phyloP scores from a whole-genome alignment of 2,329 filamentous ascomycete genomes.

The Cryphonectria radicalis region DNA sequence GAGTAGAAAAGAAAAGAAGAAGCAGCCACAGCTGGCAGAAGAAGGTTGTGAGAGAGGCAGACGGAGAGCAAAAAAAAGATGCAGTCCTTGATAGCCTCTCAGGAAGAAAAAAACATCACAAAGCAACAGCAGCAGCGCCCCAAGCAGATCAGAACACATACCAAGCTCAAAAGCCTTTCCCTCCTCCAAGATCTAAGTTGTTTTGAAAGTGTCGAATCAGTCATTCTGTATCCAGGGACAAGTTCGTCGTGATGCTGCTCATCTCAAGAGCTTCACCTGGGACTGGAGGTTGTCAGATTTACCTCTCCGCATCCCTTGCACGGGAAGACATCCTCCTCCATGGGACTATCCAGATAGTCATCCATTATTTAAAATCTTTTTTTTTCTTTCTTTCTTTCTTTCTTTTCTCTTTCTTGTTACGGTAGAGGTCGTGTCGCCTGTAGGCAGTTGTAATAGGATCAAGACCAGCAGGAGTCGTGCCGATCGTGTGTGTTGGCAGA shows the following conservation, averaged over 20 bases:
- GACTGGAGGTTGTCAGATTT: conserved; percentile 33
- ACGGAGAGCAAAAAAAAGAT: conserved; percentile 10
- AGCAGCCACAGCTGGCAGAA: neutral
- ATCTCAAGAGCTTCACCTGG: neutral
- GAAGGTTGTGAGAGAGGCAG: conserved; percentile 8
- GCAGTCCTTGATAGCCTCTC: neutral
- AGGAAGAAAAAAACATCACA: neutral
- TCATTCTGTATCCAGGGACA: conserved; percentile 17
- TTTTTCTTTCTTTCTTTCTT: neutral
- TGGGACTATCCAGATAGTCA: conserved; percentile 65
- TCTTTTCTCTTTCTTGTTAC: conserved; percentile 18
- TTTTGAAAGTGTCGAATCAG: conserved; percentile 18
- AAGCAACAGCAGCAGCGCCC: neutral
- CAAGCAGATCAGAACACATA: conserved; percentile 52
- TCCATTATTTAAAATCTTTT: conserved; percentile 48
- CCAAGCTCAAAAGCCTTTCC: conserved; percentile 98
- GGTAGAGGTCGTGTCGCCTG: conserved; percentile 28
- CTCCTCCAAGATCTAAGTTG: conserved; percentile 86
- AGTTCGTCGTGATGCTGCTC: conserved; percentile 37
- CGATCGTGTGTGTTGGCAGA: conserved; percentile 7
- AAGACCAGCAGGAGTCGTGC: conserved; percentile 6
- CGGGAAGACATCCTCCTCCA: conserved; percentile 85
- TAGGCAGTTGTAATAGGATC: conserved; percentile 13
- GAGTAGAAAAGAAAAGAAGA: neutral
- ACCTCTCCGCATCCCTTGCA: conserved; percentile 96